Percentiles rank a stretch among this genome's conserved stretches.
These are phyloP conservation scores for Terana coerulea DNA, from an alignment of 768 basidiomycete genomes.

Conservation along the genomic window DNA sequence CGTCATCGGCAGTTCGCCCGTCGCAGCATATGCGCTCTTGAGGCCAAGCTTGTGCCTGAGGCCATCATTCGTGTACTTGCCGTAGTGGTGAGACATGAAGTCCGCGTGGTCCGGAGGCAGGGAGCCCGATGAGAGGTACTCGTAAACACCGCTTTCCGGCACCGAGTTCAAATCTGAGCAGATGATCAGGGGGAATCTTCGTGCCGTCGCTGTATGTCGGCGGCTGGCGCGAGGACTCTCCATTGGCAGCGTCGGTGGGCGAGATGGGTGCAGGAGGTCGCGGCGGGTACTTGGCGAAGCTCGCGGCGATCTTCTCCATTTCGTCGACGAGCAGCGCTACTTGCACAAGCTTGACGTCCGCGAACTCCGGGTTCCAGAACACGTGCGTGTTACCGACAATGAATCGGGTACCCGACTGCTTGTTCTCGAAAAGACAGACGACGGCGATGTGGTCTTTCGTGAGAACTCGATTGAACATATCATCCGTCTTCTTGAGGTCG, in stretches of 20 bases:
- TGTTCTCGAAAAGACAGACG: conserved; percentile 82
- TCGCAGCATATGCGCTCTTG: conserved; percentile 76
- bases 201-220: conserved; percentile 78
- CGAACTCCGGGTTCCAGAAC: conserved; percentile 87
- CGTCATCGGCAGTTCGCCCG: conserved; percentile 68
- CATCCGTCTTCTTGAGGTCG: conserved; percentile 96
- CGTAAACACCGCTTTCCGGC: conserved; percentile 85
- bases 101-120: conserved; percentile 78
- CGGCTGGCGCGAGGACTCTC: conserved; percentile 41
- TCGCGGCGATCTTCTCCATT: conserved; percentile 81
- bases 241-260: conserved; percentile 23
- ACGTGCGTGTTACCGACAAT: conserved; percentile 91
- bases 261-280: conserved; percentile 39
- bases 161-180: conserved; percentile 97
- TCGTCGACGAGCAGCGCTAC: conserved; percentile 91
- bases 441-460: conserved; percentile 93
- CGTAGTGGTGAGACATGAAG: conserved; percentile 90
- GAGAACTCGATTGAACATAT: conserved; percentile 99
- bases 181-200: conserved; percentile 87
- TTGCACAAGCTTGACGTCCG: conserved; percentile 98
- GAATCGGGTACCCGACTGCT: conserved; percentile 79
- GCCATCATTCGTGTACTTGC: conserved; percentile 89
- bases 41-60: conserved; percentile 74
- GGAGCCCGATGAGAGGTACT: conserved; percentile 75
- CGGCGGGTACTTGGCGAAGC: conserved; percentile 82